These are phyloP conservation scores for Waltergamsia citrina DNA, from an alignment of 2,329 filamentous ascomycete species.

Conservation along the genomic window DNA sequence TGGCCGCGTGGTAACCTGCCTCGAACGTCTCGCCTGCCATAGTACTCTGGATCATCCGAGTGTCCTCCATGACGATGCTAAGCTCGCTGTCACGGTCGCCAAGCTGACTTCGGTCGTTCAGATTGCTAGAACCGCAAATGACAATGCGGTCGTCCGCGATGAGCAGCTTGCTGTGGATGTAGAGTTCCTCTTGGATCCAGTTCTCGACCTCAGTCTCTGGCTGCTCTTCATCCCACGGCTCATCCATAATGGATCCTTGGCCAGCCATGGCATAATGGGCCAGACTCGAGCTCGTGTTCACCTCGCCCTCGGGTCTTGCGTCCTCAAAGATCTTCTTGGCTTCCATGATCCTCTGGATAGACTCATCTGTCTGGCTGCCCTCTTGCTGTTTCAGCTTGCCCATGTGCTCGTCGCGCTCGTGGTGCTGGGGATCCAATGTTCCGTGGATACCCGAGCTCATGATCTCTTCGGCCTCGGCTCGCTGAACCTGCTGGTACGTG, in stretches of 20 bases:
- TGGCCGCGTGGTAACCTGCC: constrained; percentile 74
- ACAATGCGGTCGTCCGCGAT: constrained; percentile 82
- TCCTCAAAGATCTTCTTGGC: constrained; percentile 45
- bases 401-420: constrained; percentile 40
- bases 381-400: constrained; percentile 25
- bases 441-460: constrained; percentile 69
- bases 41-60: constrained; percentile 53
- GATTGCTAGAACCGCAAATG: constrained; percentile 79
- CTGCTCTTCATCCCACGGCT: constrained; percentile 65
- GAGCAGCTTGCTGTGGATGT: constrained; percentile 85
- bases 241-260: constrained; percentile 49
- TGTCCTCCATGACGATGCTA: constrained; percentile 83
- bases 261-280: constrained; percentile 77
- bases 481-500: constrained; percentile 77
- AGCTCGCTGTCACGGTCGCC: constrained; percentile 89
- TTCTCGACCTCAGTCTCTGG: constrained; percentile 71
- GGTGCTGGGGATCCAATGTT: constrained; percentile 28
- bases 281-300: constrained; percentile 33
- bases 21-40: constrained; percentile 75
- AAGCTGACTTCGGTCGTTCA: constrained; percentile 84
- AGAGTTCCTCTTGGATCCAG: constrained; percentile 93
- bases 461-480: constrained; percentile 80
- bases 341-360: constrained; percentile 27
- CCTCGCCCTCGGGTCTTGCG: constrained; percentile 25
- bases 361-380: constrained; percentile 24